Conservation (phyloP, 1,284 basidiomycete genomes). For the Cryptococcus sp. region DNA sequence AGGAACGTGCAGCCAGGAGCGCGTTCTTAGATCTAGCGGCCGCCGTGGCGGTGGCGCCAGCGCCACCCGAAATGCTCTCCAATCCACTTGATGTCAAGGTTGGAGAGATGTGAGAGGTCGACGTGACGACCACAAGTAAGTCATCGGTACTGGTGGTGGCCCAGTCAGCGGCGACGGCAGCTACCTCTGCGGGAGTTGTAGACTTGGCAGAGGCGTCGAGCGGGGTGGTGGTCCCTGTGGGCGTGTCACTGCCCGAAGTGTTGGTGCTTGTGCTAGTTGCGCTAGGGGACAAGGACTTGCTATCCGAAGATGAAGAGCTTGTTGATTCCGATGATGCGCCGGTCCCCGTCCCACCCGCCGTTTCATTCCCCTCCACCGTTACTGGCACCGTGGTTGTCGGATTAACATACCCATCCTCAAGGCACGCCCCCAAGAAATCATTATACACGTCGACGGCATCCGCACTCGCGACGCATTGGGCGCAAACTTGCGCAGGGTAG, state of each 20-base stretch:
- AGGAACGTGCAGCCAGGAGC: slow-evolving; percentile 5
- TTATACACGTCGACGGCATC: slow-evolving; percentile 11
- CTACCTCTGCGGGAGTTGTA: neutral
- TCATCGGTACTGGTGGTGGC: neutral
- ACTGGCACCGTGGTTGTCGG: slow-evolving; percentile 10
- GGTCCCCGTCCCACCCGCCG: too few relatives aligned
- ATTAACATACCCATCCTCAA: neutral
- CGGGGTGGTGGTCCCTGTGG: neutral
- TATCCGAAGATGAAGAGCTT: neutral
- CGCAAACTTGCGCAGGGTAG: slow-evolving; percentile 15
- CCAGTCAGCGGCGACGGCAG: neutral
- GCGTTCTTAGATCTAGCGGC: too few relatives aligned
- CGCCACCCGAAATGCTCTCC: neutral
- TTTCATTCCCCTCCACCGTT: neutral
- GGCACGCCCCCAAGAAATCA: slow-evolving; percentile 10
- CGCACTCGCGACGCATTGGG: slow-evolving; percentile 12
- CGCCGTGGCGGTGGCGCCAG: neutral
- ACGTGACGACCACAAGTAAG: neutral
- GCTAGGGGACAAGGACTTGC: too few relatives aligned
- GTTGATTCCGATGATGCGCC: neutral
- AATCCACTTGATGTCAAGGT: neutral
- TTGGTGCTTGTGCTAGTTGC: too few relatives aligned
- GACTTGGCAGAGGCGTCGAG: neutral
- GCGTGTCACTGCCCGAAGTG: neutral
- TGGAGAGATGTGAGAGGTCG: neutral